Base-by-base conservation (phyloP, 2,329 filamentous ascomycete species). In the Seiridium unicorne region DNA sequence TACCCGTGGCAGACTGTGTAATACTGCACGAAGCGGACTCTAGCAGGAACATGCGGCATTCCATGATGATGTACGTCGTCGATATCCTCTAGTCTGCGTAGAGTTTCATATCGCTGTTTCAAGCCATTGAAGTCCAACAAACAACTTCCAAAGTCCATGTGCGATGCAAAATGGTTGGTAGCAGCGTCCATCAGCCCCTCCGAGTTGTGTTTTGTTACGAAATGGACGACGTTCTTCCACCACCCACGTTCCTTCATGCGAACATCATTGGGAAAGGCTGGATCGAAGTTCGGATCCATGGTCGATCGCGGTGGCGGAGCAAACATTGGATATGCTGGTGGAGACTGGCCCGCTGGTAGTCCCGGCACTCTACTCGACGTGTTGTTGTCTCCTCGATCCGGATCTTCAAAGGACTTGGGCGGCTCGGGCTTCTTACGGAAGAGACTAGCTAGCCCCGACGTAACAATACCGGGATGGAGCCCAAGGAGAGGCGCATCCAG, bases 401-500 rank as follows among this genome's bases (percentile, higher is more conserved):
- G 11, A 7, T 10, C 26, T 38, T 26, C 13, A 26, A 31, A 35
- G 26, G 57, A 44, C 49, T 66, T 68, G 26, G 70, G 65, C 4
- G 71, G 64, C 13, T 71, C 69, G 3, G 77, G 71, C 9, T 78
- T 73, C 3, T 79, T 73, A 42, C 81, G 77, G 73, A 97, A 95
- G 9, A 96, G 81, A 69, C 91, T 94, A 2, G 88, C 84, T 58
- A 96, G 84, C 2, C 93, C 92, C 44, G 90, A 90, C n/a, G 88
- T 84, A 47, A 97, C 85, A 47, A 97, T 90, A 5, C 93, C 91
- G 1, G 92, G 93, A 73, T 97, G 92, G 71, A 97, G 89, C 3
- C 93, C 93, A 5, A 97, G 79, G 61, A 96, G 92, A 0, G 93
- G 93, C 0, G 91, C 90, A 73, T 97, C 93, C 54, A 96, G 89